phyloP scores from a whole-genome alignment of 768 basidiomycete species.

The Russula lepida region DNA sequence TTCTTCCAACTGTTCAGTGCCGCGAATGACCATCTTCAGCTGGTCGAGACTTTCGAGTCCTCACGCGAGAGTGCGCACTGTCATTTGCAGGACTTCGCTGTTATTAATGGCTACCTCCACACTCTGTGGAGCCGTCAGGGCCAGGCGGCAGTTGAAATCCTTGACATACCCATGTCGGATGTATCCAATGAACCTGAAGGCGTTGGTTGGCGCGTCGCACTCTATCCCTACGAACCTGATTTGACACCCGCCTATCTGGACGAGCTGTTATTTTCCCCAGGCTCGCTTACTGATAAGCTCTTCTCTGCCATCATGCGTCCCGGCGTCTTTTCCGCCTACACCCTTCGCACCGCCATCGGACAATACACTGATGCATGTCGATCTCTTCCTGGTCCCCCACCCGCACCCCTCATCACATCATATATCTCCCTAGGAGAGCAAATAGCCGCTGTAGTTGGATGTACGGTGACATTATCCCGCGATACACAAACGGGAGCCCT shows the following conservation, averaged over 20 bases:
- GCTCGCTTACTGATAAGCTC: constrained; percentile 71
- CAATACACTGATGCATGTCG: constrained; percentile 72
- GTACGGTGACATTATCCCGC: constrained; percentile 63
- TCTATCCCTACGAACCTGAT: constrained; percentile 63
- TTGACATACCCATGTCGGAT: constrained; percentile 37
- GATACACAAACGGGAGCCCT: constrained; percentile 74
- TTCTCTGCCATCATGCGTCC: constrained; percentile 78
- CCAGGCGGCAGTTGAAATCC: constrained; percentile 57
- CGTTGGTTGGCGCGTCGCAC: constrained; percentile 44
- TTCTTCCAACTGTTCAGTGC: constrained; percentile 61
- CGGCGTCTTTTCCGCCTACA: constrained; percentile 77
- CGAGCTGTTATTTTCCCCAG: constrained; percentile 62
- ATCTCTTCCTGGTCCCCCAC: constrained; percentile 48
- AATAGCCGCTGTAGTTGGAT: constrained; percentile 79
- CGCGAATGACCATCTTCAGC: constrained; percentile 49
- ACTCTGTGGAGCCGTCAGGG: constrained; percentile 79
- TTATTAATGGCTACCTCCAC: constrained; percentile 48
- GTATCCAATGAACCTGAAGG: constrained; percentile 28
- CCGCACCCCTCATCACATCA: constrained; percentile 48
- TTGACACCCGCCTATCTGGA: constrained; percentile 84
- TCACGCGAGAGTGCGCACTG: constrained; percentile 54
- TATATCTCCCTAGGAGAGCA: constrained; percentile 66
- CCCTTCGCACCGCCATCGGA: constrained; percentile 72
- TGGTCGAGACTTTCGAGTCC: constrained; percentile 50
- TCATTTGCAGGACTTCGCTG: constrained; percentile 68